A percentile compares a stretch with the other conserved stretches of the same genome.
These are phyloP conservation scores for Alternaria sp. DNA, from an alignment of 2,329 filamentous ascomycete species.

Conservation along the genomic window DNA sequence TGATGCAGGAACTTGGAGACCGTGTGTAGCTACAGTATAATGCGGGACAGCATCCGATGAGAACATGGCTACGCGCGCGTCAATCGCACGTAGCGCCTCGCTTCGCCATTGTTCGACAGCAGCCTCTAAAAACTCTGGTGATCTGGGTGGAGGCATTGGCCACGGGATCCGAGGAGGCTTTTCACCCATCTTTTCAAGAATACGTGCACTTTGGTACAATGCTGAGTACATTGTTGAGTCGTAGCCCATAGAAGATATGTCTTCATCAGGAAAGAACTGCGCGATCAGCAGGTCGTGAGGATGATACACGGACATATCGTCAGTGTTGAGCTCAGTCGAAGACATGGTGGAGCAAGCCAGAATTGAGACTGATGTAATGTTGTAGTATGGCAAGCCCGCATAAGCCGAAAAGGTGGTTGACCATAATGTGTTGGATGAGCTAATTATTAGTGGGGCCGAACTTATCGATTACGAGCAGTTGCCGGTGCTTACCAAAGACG, in stretches of 20 bases:
- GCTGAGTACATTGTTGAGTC: not conserved
- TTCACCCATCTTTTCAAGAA: not conserved
- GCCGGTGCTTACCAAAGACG: slow-evolving; percentile 12
- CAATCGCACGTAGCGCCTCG: not conserved
- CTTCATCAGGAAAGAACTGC: slow-evolving; percentile 6
- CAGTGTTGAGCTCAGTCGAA: not conserved
- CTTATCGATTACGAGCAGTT: slow-evolving; percentile 15
- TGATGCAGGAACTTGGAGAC: not conserved
- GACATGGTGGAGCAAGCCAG: not conserved
- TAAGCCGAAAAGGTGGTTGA: not conserved
- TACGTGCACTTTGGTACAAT: not conserved
- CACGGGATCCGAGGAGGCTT: not conserved
- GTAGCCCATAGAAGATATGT: not conserved
- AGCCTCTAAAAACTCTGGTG: not conserved
- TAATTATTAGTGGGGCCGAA: not conserved
- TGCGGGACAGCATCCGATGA: not conserved
- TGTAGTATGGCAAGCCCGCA: not conserved
- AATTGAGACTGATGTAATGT: not conserved
- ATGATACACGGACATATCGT: not conserved
- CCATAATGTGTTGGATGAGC: not conserved
- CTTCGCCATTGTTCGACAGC: slow-evolving; percentile 5
- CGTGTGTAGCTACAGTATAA: not conserved
- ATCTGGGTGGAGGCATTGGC: not conserved
- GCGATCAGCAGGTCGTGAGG: slow-evolving; percentile 2
- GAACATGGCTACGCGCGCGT: not conserved